These are phyloP conservation scores for Dalbergia oliveri DNA, from an alignment of 306 rosid genomes.

Conservation along the genomic window DNA sequence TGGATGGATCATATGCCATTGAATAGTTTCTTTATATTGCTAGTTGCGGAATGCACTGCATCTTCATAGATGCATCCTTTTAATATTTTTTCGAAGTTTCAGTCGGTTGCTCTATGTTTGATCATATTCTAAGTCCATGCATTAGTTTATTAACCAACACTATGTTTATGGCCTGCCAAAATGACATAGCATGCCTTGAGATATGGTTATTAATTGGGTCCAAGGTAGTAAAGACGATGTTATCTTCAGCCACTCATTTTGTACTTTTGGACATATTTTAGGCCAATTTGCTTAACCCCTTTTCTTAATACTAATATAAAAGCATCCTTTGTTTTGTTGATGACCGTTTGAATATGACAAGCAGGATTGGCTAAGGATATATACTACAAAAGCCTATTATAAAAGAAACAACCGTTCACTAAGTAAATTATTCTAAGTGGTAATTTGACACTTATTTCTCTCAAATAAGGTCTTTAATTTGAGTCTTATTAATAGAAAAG, in stretches of 20 bases:
- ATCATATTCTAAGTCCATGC: background rate
- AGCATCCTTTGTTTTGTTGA: constrained; percentile 1
- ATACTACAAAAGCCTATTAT: background rate
- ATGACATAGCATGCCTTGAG: constrained; percentile 25
- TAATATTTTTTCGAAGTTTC: background rate
- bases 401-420: background rate
- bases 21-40: constrained; percentile 20
- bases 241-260: background rate
- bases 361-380: background rate
- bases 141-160: constrained; percentile 3
- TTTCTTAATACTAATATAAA: no score
- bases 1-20: constrained; percentile 21
- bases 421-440: no score
- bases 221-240: background rate
- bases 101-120: background rate
- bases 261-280: background rate
- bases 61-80: constrained; percentile 13
- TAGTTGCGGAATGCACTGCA: constrained; percentile 34
- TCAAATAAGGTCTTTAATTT: no score
- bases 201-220: constrained; percentile 37
- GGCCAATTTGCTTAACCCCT: background rate
- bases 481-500: no score
- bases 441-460: no score
- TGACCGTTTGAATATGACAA: constrained; percentile 24
- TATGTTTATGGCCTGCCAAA: constrained; percentile 15